Percentiles rank a stretch among this genome's conserved stretches.
Conservation (phyloP, 176 grass and related monocot genomes). For the Oryza longistaminata region DNA sequence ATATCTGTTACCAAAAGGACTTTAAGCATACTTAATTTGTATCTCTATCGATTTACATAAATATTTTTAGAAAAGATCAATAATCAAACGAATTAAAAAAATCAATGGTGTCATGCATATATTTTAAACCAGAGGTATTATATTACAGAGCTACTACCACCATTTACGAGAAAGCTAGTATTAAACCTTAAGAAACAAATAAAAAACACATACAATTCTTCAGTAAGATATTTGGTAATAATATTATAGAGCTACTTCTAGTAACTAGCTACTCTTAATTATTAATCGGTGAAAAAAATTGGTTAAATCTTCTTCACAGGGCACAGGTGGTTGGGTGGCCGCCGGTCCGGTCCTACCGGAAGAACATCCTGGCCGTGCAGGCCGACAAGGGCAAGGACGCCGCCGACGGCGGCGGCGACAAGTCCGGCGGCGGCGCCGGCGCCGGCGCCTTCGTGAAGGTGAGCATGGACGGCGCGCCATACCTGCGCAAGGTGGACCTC, state of each 20-base stretch:
- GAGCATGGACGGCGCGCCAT: slow-evolving; percentile 90
- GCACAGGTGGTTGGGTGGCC: slow-evolving; percentile 96
- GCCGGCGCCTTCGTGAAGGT: slow-evolving; percentile 78
- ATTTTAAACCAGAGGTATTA: too few species aligned
- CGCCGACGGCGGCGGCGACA: slow-evolving; percentile 26
- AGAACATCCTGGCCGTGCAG: slow-evolving; percentile 84
- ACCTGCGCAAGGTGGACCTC: slow-evolving; percentile 95
- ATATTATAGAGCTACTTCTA: too few species aligned
- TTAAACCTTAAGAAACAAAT: too few species aligned
- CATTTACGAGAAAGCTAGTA: too few species aligned
- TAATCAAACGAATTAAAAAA: too few species aligned
- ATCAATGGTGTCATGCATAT: too few species aligned
- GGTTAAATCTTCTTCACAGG: slow-evolving; percentile 42
- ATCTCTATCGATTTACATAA: too few species aligned
- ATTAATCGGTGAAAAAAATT: background rate
- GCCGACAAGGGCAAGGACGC: slow-evolving; percentile 34
- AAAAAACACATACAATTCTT: background rate
- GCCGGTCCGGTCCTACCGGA: slow-evolving; percentile 89
- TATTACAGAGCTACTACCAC: too few species aligned
- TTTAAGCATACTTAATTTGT: too few species aligned
- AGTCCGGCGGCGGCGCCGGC: background rate
- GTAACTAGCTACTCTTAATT: background rate
- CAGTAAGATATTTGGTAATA: too few species aligned
- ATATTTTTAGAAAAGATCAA: too few species aligned
- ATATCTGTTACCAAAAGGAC: too few species aligned